Conservation (phyloP, 768 basidiomycete species). For the Lentinus brumalis region DNA sequence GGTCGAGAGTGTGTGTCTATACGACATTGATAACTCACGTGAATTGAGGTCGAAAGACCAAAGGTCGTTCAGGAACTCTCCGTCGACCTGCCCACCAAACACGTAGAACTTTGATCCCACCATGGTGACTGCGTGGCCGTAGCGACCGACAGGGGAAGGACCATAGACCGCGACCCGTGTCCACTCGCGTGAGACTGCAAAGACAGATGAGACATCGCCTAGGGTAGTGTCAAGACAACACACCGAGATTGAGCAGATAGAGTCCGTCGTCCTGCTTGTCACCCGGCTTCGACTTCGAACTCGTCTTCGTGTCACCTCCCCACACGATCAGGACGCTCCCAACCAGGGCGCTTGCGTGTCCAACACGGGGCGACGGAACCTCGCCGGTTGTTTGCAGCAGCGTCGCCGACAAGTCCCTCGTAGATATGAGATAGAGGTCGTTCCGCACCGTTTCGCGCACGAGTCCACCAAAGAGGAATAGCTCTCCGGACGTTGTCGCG, state of each 20-base stretch:
- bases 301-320: conserved; percentile 96
- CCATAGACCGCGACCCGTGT: conserved; percentile 81
- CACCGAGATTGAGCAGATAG: conserved; percentile 93
- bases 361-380: conserved; percentile 87
- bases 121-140: conserved; percentile 96
- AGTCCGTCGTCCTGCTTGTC: conserved; percentile 91
- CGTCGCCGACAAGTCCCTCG: conserved; percentile 75
- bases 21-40: conserved; percentile 50
- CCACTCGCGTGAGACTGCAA: conserved; percentile 90
- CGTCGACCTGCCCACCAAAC: conserved; percentile 96
- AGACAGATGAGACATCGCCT: neutral
- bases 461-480: conserved; percentile 96
- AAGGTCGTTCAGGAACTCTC: conserved; percentile 91
- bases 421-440: conserved; percentile 90
- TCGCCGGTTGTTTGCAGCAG: conserved; percentile 89
- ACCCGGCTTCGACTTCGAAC: conserved; percentile 54
- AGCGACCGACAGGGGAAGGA: conserved; percentile 81
- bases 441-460: conserved; percentile 88
- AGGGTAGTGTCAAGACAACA: conserved; percentile 29
- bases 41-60: conserved; percentile 97
- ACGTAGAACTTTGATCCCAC: conserved; percentile 88
- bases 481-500: conserved; percentile 79
- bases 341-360: conserved; percentile 94
- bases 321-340: conserved; percentile 96
- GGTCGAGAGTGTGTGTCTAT: neutral